These are phyloP conservation scores for Geotrichum cucujoidarum DNA, from an alignment of 1,139 yeast species.

Conservation along the genomic window DNA sequence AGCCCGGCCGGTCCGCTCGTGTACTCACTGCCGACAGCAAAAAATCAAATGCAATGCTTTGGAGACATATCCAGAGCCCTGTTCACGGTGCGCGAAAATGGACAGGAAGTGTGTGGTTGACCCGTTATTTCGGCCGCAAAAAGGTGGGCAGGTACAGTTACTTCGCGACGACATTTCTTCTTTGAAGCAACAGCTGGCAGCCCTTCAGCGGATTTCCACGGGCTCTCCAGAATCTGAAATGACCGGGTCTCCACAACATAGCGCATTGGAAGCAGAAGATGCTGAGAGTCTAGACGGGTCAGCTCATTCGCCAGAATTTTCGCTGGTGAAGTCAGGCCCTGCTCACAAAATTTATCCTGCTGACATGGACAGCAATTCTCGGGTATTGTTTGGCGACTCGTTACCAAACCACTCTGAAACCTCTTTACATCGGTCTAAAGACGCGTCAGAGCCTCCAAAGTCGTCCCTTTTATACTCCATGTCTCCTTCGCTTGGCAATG, in stretches of 20 bases:
- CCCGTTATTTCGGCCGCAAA: constrained; percentile 84
- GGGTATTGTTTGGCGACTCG: constrained; percentile 14
- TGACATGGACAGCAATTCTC: constrained; percentile 13
- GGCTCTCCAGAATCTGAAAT: constrained; percentile 5
- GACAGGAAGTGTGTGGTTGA: constrained; percentile 79
- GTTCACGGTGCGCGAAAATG: constrained; percentile 77
- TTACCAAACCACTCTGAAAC: constrained; percentile 13
- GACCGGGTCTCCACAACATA: background rate
- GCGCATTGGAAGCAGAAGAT: no score
- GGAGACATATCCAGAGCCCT: constrained; percentile 77
- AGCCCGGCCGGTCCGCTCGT: constrained; percentile 74
- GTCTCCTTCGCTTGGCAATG: background rate
- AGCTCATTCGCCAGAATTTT: no score
- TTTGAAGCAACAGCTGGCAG: constrained; percentile 69
- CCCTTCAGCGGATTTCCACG: constrained; percentile 46
- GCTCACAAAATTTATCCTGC: background rate
- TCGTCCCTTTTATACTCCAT: background rate
- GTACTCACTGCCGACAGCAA: constrained; percentile 92
- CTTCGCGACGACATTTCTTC: constrained; percentile 81
- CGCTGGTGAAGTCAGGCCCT: background rate
- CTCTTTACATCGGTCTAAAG: no score
- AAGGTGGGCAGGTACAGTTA: constrained; percentile 84
- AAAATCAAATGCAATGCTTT: constrained; percentile 90
- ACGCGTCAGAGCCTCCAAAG: background rate
- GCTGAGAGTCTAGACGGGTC: no score